Conservation (phyloP, 352 stramenopile species). For the Globisporangium orthogonon region DNA sequence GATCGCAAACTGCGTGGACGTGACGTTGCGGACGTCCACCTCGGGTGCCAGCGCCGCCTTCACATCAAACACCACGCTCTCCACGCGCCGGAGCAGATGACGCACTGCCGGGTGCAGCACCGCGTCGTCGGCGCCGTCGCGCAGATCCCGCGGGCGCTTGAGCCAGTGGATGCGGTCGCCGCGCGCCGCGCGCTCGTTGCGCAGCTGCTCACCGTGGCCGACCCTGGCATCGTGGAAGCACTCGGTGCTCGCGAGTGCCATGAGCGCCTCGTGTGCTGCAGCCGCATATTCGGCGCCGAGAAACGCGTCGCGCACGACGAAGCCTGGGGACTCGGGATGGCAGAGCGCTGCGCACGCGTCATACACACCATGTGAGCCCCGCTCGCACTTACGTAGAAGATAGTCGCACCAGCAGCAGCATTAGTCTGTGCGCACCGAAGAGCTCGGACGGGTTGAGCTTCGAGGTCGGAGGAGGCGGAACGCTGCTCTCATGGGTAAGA, state of each 20-base stretch:
- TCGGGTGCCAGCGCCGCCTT: conserved; percentile 36
- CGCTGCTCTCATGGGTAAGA: no score
- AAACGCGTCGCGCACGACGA: conserved; percentile 48
- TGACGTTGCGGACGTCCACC: conserved; percentile 56
- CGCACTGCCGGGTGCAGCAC: conserved; percentile 27
- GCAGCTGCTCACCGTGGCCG: conserved; percentile 27
- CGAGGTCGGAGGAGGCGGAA: background rate
- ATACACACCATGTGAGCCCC: background rate
- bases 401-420: no score
- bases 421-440: conserved; percentile 27
- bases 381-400: no score
- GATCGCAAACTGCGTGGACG: conserved; percentile 68
- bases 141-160: conserved; percentile 29
- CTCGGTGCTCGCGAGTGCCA: conserved; percentile 17
- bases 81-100: conserved; percentile 38
- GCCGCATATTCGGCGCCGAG: conserved; percentile 28
- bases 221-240: conserved; percentile 46
- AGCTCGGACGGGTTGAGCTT: conserved; percentile 55
- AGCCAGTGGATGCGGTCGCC: conserved; percentile 74
- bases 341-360: conserved; percentile 33
- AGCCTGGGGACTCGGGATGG: conserved; percentile 40
- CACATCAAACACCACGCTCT: conserved; percentile 44
- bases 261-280: conserved; percentile 31
- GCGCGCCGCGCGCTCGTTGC: conserved; percentile 35
- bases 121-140: background rate